Percentiles rank a stretch among this genome's conserved stretches.
These are phyloP conservation scores for Salix dunnii DNA, from an alignment of 345 rosid species.

Conservation along the genomic window DNA sequence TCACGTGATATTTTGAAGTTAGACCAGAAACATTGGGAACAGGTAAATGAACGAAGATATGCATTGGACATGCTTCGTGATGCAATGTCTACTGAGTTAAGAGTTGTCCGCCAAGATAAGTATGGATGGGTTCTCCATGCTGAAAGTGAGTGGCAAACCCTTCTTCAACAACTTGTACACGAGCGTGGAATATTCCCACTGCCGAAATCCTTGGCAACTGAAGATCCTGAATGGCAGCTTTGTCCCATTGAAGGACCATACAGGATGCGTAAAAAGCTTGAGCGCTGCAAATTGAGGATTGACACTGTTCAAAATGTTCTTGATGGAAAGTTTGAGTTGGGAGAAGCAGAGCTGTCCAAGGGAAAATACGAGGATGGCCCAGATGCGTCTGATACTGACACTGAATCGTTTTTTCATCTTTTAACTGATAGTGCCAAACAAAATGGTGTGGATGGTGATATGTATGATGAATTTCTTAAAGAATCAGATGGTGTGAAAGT, in stretches of 20 bases:
- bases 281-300: constrained; percentile 73
- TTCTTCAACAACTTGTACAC: constrained; percentile 94
- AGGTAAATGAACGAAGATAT: constrained; percentile 89
- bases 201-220: constrained; percentile 50
- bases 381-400: constrained; percentile 62
- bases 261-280: constrained; percentile 99
- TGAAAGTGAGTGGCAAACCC: constrained; percentile 98
- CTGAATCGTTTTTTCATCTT: constrained; percentile 61
- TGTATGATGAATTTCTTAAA: constrained; percentile 58
- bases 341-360: constrained; percentile 56
- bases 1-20: constrained; percentile 74
- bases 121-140: constrained; percentile 99
- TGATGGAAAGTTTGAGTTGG: constrained; percentile 68
- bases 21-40: constrained; percentile 91
- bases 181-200: constrained; percentile 94
- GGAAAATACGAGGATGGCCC: constrained; percentile 52
- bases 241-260: constrained; percentile 99
- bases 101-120: constrained; percentile 98
- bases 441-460: constrained; percentile 41
- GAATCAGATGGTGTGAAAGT: constrained; percentile 50
- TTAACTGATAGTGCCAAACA: constrained; percentile 39
- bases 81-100: constrained; percentile 94
- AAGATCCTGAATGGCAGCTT: constrained; percentile 96
- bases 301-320: constrained; percentile 80
- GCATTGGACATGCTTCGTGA: constrained; percentile 92